These are phyloP conservation scores for Ophiobolus disseminans DNA, from an alignment of 2,329 filamentous ascomycete genomes.

Conservation along the genomic window DNA sequence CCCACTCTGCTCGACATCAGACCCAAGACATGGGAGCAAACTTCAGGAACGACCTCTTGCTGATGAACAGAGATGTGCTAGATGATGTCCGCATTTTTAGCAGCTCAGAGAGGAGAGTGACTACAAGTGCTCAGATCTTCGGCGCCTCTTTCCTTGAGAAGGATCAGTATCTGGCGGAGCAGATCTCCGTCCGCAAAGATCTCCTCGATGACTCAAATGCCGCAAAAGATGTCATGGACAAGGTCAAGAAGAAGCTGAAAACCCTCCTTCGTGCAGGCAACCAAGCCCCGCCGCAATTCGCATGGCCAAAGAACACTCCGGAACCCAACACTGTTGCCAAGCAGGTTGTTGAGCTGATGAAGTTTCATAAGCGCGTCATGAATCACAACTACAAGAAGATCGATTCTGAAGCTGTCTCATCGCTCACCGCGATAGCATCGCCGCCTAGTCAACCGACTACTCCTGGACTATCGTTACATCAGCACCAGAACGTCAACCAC, in stretches of 20 bases:
- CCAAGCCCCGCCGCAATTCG: constrained; percentile 91
- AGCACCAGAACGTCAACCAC: constrained; percentile 40
- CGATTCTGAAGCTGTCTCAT: constrained; percentile 69
- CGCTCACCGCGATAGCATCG: constrained; percentile 57
- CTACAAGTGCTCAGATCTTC: constrained; percentile 96
- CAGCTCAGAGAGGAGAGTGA: constrained; percentile 92
- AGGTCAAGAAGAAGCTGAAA: constrained; percentile 99
- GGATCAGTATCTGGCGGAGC: constrained; percentile 83
- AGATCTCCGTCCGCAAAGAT: constrained; percentile 91
- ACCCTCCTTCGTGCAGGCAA: constrained; percentile 89
- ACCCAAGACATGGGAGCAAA: constrained; percentile 93
- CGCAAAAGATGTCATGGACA: constrained; percentile 99
- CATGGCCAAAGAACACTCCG: constrained; percentile 94
- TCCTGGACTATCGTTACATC: constrained; percentile 48
- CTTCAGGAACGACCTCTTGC: constrained; percentile 90
- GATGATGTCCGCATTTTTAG: constrained; percentile 95
- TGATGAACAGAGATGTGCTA: constrained; percentile 90
- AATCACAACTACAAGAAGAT: constrained; percentile 88
- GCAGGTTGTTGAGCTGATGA: constrained; percentile 94
- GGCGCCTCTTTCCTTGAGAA: constrained; percentile 85
- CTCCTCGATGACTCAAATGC: constrained; percentile 96
- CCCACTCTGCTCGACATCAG: constrained; percentile 95
- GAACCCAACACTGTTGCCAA: constrained; percentile 93
- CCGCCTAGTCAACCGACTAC: constrained; percentile 43
- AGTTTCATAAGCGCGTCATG: constrained; percentile 95